Conservation (phyloP, 139 green algal genomes). For the Tetraselmis chui region DNA sequence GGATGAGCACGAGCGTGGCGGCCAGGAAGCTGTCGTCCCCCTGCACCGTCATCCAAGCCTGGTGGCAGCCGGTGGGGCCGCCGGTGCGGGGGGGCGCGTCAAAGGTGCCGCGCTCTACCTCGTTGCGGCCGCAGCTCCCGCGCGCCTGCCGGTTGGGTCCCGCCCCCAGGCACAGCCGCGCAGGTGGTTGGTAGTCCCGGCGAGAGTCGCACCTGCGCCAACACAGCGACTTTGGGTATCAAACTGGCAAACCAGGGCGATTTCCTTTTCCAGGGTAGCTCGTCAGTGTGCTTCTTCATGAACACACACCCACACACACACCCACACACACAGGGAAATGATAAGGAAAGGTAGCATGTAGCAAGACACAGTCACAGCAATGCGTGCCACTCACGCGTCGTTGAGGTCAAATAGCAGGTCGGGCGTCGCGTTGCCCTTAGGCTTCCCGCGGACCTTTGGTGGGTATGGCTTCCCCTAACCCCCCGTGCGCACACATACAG, state of each 20-base stretch:
- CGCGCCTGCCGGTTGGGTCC: background rate
- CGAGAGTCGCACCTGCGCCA: background rate
- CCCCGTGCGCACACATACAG: too few species aligned
- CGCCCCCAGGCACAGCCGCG: background rate
- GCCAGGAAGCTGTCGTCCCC: constrained; percentile 16
- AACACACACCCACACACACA: too few species aligned
- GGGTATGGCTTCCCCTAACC: background rate
- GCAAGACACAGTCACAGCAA: too few species aligned
- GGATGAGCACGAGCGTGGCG: constrained; percentile 13
- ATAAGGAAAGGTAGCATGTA: too few species aligned
- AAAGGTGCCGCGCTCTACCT: background rate
- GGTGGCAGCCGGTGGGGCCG: background rate
- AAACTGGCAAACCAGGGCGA: too few species aligned
- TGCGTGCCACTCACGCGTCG: background rate
- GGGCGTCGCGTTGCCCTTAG: background rate
- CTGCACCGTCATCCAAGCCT: constrained; percentile 8
- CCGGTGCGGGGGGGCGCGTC: background rate
- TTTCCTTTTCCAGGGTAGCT: too few species aligned
- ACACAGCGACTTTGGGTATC: too few species aligned
- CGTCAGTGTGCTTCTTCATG: too few species aligned
- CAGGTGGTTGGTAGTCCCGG: background rate
- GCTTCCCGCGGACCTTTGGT: background rate
- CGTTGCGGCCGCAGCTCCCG: background rate
- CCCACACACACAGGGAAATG: too few species aligned
- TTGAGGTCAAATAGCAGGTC: constrained; percentile 1